Evolutionary conservation across 306 rosid genomes (phyloP).

Genomic region (Pterocarpus macrocarpus): DNA sequence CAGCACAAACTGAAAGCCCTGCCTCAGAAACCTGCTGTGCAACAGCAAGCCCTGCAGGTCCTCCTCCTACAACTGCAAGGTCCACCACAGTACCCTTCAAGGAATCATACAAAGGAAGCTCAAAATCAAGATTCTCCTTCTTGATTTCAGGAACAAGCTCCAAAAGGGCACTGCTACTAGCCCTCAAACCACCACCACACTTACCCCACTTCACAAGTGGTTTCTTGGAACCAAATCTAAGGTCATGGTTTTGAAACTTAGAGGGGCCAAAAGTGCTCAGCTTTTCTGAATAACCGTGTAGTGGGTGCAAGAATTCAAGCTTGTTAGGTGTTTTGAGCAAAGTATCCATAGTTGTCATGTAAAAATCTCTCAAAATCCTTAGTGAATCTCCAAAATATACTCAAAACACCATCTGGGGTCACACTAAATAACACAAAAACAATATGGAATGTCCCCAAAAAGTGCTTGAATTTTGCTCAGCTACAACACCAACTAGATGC

Average conservation of each 20-base stretch:
- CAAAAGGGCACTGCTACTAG: conserved; percentile 70
- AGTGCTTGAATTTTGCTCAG: conserved; percentile 10
- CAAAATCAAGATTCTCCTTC: conserved; percentile 89
- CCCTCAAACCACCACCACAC: conserved; percentile 58
- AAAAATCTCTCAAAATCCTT: conserved; percentile 41
- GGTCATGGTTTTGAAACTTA: conserved; percentile 69
- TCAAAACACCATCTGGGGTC: conserved; percentile 49
- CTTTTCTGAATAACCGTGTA: conserved; percentile 83
- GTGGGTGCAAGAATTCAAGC: conserved; percentile 80
- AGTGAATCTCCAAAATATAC: conserved; percentile 39
- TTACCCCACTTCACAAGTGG: conserved; percentile 56
- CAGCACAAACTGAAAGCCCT: conserved; percentile 89
- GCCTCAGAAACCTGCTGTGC: conserved; percentile 99
- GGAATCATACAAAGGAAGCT: conserved; percentile 87
- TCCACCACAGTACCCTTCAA: conserved; percentile 83
- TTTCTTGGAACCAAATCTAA: conserved; percentile 70
- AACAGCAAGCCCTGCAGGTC: conserved; percentile 97
- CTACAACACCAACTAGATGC: conserved; percentile 23
- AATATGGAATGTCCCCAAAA: conserved; percentile 9
- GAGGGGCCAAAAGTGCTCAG: conserved; percentile 49
- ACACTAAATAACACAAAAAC: conserved; percentile 19
- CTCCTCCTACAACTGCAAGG: conserved; percentile 97
- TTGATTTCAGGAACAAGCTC: conserved; percentile 97
- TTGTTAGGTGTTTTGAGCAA: conserved; percentile 90
- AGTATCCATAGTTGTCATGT: conserved; percentile 73